Percentiles rank a stretch among this genome's conserved stretches.
These are phyloP conservation scores for Rhypophila decipiens DNA, from an alignment of 495 filamentous ascomycete genomes.

Conservation along the genomic window DNA sequence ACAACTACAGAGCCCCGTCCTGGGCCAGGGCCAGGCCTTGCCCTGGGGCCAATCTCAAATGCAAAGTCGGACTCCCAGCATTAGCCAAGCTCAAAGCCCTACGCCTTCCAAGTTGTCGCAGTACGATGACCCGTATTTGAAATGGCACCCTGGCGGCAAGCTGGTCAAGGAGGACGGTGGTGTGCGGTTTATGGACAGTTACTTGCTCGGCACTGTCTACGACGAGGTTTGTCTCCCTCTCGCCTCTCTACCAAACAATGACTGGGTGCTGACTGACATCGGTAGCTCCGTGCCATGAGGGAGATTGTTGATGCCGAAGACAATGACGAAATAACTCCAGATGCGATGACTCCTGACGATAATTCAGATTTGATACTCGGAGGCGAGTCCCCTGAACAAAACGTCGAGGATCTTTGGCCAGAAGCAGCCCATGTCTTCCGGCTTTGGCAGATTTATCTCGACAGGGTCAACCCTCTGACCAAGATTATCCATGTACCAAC, in stretches of 20 bases:
- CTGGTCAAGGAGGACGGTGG: conserved; percentile 39
- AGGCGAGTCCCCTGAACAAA: conserved; percentile 18
- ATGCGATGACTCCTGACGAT: conserved; percentile 28
- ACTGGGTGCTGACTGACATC: background rate
- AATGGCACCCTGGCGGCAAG: conserved; percentile 34
- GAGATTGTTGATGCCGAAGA: conserved; percentile 40
- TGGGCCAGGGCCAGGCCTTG: no score
- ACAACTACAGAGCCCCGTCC: background rate
- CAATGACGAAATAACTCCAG: conserved; percentile 13
- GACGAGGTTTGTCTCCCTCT: conserved; percentile 31
- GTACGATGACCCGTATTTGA: conserved; percentile 20
- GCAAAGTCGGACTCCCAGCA: background rate
- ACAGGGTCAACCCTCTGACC: conserved; percentile 61
- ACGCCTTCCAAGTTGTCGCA: conserved; percentile 6
- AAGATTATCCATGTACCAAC: conserved; percentile 68
- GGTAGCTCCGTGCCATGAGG: conserved; percentile 40
- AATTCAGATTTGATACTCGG: conserved; percentile 33
- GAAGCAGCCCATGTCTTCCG: conserved; percentile 57
- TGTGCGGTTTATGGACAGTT: conserved; percentile 40
- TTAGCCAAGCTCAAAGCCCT: conserved; percentile 3
- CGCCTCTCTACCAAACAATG: background rate
- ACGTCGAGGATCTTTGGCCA: conserved; percentile 50
- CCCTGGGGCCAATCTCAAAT: no score
- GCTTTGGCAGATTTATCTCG: conserved; percentile 64
- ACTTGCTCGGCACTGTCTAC: conserved; percentile 33